A percentile compares a stretch with the other conserved stretches of the same genome.
Conservation (phyloP, 495 filamentous ascomycete species). For the Aspergillus diversus region DNA sequence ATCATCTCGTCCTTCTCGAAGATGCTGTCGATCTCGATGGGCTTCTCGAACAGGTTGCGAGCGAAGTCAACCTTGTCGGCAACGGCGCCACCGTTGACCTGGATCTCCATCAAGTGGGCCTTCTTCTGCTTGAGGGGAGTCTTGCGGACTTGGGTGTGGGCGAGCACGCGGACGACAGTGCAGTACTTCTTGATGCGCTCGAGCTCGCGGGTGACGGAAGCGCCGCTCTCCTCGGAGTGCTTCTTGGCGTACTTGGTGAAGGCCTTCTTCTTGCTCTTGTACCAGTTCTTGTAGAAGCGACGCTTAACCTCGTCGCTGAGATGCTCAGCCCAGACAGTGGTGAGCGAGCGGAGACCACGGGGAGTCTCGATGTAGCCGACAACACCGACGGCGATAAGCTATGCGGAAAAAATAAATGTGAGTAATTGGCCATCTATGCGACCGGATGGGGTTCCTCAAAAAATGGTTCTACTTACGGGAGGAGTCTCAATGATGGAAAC, state of each 20-base stretch:
- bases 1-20: constrained; percentile 99
- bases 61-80: constrained; percentile 96
- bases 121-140: constrained; percentile 99
- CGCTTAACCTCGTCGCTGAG: constrained; percentile 97
- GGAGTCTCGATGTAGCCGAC: constrained; percentile 99
- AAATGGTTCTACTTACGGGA: constrained; percentile 72
- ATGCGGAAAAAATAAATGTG: constrained; percentile 17
- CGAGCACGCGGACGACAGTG: constrained; percentile 98
- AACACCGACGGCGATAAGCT: constrained; percentile 99
- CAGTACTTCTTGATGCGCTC: constrained; percentile 99
- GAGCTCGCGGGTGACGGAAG: constrained; percentile 91
- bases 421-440: background rate
- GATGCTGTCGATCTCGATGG: constrained; percentile 86
- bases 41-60: constrained; percentile 96
- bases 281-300: constrained; percentile 99
- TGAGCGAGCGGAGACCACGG: constrained; percentile 98
- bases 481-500: constrained; percentile 99
- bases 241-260: constrained; percentile 99
- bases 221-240: constrained; percentile 88
- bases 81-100: constrained; percentile 96
- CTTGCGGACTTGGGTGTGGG: constrained; percentile 99
- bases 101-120: constrained; percentile 99
- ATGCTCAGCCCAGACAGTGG: constrained; percentile 99
- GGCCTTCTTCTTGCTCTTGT: constrained; percentile 99
- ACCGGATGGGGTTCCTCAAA: background rate